Base-by-base conservation (phyloP, 345 rosid genomes). In the Populus nigra region DNA sequence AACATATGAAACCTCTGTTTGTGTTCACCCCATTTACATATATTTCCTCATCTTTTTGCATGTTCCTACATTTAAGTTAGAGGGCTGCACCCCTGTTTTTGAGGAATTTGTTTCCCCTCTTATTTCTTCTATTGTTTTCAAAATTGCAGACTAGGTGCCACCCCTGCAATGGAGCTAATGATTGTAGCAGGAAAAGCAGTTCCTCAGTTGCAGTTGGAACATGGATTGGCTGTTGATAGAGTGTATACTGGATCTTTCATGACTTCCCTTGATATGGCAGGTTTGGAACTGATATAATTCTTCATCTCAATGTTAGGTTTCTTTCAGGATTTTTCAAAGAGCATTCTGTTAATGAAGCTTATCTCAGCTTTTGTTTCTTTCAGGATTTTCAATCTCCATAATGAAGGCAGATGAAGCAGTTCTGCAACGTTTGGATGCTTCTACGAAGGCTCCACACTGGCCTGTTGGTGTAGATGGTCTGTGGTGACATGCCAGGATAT, bases 201-300 rank as follows among this genome's bases (percentile, higher is more conserved):
- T 73, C 97, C 97, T 76, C 88, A 89, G 65, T 80, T 96, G 89
- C 98, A 96, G 88, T 82, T 96, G 79, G 94, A 93, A 76, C 97
- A 93, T 82, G 99, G 98, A 76, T 86, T 96, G 73, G 99, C 98
- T 67, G 96, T 93, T 80, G 97, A 96, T 83, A 93, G 99, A 88
- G 99, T 96, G 73, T 96, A 96, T 69, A 90, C 99, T 25, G 97
- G 99, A 73, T 87, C 94, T 82, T 93, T 96, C 84, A 92, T 93
- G 98, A 92, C 99, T 77, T 96, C 99, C 69, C 97, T 93, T 79
- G 98, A 96, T 78, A 96, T 96, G 99, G 93, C 98, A 83, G 99
- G 99, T 96, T 87, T 39, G 53, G 33, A 69, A 25, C 20, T 81
- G 86, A 72, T 81, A 59, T 23, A 59, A 25, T 12, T 59, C 16